Conservation (phyloP, 2,329 filamentous ascomycete genomes). For the Pseudogymnoascus sp. region DNA sequence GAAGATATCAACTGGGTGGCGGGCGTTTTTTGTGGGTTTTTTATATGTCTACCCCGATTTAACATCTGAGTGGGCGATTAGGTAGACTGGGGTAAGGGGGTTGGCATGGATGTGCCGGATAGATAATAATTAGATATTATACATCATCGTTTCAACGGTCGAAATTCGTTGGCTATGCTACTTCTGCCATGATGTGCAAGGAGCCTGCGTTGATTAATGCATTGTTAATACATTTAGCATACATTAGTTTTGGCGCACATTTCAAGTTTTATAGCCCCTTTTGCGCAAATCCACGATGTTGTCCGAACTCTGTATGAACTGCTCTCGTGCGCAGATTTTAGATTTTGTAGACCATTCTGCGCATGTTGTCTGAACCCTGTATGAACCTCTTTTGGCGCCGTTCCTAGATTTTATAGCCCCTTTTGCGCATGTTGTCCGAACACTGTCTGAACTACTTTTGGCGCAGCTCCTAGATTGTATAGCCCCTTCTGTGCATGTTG, state of each 20-base stretch:
- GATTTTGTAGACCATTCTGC: too few relatives aligned
- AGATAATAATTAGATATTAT: slow-evolving; percentile 3
- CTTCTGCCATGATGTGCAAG: neutral
- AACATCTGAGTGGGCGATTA: neutral
- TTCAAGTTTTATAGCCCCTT: neutral
- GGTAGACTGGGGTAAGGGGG: neutral
- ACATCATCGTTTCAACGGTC: neutral
- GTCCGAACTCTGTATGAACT: neutral
- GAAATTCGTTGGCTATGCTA: too few relatives aligned
- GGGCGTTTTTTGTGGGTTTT: neutral
- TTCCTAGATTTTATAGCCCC: neutral
- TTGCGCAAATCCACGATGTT: too few relatives aligned
- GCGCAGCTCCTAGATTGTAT: neutral
- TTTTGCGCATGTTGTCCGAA: neutral
- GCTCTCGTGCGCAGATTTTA: too few relatives aligned
- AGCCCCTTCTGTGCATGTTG: neutral
- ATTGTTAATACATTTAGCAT: too few relatives aligned
- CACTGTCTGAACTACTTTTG: too few relatives aligned
- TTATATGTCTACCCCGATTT: neutral
- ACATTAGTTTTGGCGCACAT: neutral
- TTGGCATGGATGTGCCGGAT: neutral
- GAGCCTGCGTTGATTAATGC: too few relatives aligned
- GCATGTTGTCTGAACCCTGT: too few relatives aligned
- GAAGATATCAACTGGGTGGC: neutral
- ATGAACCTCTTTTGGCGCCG: too few relatives aligned